Conservation (phyloP, 2,329 filamentous ascomycete species). For the Furcasterigmium sp. region DNA sequence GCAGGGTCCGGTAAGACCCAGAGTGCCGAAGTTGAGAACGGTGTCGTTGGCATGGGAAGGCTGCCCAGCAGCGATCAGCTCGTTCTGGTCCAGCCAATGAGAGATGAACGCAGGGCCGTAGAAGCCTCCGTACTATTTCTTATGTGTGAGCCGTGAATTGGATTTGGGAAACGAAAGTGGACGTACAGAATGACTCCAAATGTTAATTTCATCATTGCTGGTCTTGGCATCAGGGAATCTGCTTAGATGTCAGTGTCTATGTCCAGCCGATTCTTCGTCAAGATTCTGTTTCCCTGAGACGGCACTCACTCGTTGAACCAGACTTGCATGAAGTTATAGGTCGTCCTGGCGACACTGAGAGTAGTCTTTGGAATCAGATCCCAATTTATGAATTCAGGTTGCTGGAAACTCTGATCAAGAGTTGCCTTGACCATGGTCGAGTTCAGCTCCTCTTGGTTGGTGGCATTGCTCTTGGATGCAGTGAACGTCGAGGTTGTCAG, state of each 20-base stretch:
- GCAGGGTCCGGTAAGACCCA: neutral
- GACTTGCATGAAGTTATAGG: slow-evolving; percentile 20
- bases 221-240: slow-evolving; percentile 53
- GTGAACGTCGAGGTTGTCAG: slow-evolving; percentile 11
- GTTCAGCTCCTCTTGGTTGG: slow-evolving; percentile 33
- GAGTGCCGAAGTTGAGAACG: slow-evolving; percentile 17
- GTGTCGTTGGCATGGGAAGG: slow-evolving; percentile 8
- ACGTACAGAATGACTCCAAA: slow-evolving; percentile 32
- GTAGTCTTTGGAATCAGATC: too few species aligned
- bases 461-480: slow-evolving; percentile 7
- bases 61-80: neutral
- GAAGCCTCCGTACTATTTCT: slow-evolving; percentile 6
- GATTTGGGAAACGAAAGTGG: neutral
- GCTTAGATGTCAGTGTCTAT: too few species aligned
- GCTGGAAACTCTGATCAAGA: slow-evolving; percentile 14
- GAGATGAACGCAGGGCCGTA: slow-evolving; percentile 4
- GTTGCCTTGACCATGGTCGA: slow-evolving; percentile 40
- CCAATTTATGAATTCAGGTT: too few species aligned
- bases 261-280: too few species aligned
- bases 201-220: slow-evolving; percentile 44
- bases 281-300: too few species aligned
- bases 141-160: neutral
- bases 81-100: slow-evolving; percentile 8
- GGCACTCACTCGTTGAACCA: slow-evolving; percentile 47
- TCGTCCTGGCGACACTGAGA: slow-evolving; percentile 19